Conservation (phyloP, 148 eudicot genomes). For the Hydrangea macrophylla region DNA sequence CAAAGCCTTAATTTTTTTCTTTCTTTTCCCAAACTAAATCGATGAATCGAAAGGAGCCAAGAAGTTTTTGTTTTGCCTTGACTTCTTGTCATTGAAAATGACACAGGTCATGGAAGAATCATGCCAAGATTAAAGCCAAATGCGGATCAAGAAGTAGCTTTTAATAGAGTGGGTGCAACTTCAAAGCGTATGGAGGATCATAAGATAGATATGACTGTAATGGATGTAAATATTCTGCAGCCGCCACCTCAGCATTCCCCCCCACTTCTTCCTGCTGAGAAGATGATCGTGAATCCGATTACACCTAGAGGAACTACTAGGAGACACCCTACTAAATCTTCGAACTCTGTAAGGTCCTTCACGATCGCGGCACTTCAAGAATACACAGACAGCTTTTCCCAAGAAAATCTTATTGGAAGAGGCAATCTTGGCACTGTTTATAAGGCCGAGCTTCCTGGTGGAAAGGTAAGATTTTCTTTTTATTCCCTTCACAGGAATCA, state of each 20-base stretch:
- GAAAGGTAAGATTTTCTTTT: slow-evolving; percentile 59
- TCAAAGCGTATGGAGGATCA: slow-evolving; percentile 46
- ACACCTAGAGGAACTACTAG: slow-evolving; percentile 27
- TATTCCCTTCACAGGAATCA: no score
- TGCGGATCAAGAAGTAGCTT: slow-evolving; percentile 9
- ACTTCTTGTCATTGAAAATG: slow-evolving; percentile 25
- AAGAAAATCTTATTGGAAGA: slow-evolving; percentile 77
- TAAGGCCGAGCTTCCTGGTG: slow-evolving; percentile 64
- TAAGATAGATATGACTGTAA: slow-evolving; percentile 50
- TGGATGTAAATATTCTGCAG: slow-evolving; percentile 23
- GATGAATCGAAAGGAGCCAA: no score
- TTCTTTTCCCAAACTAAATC: no score
- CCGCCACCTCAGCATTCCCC: slow-evolving; percentile 47
- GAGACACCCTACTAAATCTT: slow-evolving; percentile 22
- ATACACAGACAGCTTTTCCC: slow-evolving; percentile 86
- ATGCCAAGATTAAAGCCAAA: slow-evolving; percentile 6
- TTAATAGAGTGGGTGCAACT: slow-evolving; percentile 23
- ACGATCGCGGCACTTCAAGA: slow-evolving; percentile 81
- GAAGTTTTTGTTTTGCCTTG: no score
- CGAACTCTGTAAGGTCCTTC: slow-evolving; percentile 54
- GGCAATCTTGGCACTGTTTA: slow-evolving; percentile 81
- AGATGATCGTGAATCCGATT: slow-evolving; percentile 42
- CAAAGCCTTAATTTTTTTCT: neutral
- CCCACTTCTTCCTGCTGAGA: slow-evolving; percentile 43
- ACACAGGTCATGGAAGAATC: slow-evolving; percentile 27